Percentiles rank a stretch among this genome's conserved stretches.
These are phyloP conservation scores for Hyphopichia homilentoma DNA, from an alignment of 805 yeast species.

Conservation along the genomic window DNA sequence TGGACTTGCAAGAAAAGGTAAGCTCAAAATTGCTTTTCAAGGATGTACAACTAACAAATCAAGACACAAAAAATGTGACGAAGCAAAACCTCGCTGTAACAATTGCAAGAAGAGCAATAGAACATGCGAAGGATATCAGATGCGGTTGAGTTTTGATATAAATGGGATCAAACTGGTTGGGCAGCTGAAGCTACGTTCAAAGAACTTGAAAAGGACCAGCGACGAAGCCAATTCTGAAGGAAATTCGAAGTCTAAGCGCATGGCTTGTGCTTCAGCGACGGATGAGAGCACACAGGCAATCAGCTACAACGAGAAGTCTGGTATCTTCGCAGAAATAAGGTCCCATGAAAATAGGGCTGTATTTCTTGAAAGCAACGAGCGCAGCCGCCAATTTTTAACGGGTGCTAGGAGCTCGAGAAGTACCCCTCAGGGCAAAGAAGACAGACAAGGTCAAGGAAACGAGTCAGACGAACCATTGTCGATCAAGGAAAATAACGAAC, in stretches of 20 bases:
- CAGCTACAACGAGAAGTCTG: not conserved
- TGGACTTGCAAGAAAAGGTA: constrained; percentile 54
- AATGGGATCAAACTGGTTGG: constrained; percentile 26
- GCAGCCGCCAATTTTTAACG: no score
- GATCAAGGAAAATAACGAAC: no score
- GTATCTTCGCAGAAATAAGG: not conserved
- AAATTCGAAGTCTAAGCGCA: not conserved
- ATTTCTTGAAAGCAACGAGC: no score
- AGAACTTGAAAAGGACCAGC: no score
- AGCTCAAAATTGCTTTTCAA: constrained; percentile 9
- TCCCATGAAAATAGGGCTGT: not conserved
- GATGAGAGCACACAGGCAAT: not conserved
- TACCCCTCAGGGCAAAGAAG: no score
- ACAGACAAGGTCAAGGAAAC: no score
- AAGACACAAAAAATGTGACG: constrained; percentile 56
- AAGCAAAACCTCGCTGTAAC: constrained; percentile 47
- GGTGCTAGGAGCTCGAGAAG: no score
- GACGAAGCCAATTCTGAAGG: not conserved
- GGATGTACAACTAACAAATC: constrained; percentile 4
- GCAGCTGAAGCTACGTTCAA: no score
- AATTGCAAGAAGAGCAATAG: constrained; percentile 45
- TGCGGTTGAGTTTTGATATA: constrained; percentile 47
- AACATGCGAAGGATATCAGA: constrained; percentile 48
- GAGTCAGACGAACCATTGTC: no score
- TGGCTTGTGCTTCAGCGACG: not conserved